phyloP scores from a whole-genome alignment of 306 rosid genomes.

The Casuarina equisetifolia region DNA sequence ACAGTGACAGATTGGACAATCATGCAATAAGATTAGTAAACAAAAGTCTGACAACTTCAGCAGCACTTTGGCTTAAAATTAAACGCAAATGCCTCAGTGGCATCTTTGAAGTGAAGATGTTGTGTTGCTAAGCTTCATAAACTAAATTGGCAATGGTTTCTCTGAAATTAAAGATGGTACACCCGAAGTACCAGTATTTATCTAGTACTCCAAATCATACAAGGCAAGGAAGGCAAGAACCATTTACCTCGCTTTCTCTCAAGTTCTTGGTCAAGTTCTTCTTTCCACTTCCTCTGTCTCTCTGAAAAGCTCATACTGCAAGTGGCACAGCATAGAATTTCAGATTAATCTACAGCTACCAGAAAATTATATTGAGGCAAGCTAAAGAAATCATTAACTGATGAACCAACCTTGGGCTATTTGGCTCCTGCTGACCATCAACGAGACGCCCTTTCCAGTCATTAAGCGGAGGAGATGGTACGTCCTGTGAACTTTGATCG shows the following conservation, averaged over 20 bases:
- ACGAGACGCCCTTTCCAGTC: conserved; percentile 57
- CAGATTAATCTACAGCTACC: conserved; percentile 21
- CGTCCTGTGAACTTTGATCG: conserved; percentile 54
- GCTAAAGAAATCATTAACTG: conserved; percentile 15
- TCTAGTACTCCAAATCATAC: conserved; percentile 6
- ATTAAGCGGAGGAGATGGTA: conserved; percentile 55
- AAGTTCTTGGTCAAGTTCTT: conserved; percentile 97
- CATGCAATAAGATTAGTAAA: neutral
- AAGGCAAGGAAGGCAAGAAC: conserved; percentile 10
- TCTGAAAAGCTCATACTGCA: conserved; percentile 76
- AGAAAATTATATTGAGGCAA: conserved; percentile 15
- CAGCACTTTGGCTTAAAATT: neutral
- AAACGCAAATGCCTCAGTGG: neutral
- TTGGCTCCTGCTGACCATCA: conserved; percentile 74
- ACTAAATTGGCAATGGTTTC: neutral
- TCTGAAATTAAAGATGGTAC: neutral
- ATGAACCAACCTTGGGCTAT: conserved; percentile 72
- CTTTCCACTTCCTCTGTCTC: conserved; percentile 96
- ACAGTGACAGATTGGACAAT: conserved; percentile 25
- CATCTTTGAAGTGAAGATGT: neutral
- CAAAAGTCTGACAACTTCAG: neutral
- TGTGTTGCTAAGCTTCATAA: neutral
- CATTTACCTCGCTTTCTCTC: conserved; percentile 88
- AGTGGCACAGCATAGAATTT: conserved; percentile 11
- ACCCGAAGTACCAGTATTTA: neutral